phyloP scores from a whole-genome alignment of 345 rosid species.

The Eucalyptus microcorys region DNA sequence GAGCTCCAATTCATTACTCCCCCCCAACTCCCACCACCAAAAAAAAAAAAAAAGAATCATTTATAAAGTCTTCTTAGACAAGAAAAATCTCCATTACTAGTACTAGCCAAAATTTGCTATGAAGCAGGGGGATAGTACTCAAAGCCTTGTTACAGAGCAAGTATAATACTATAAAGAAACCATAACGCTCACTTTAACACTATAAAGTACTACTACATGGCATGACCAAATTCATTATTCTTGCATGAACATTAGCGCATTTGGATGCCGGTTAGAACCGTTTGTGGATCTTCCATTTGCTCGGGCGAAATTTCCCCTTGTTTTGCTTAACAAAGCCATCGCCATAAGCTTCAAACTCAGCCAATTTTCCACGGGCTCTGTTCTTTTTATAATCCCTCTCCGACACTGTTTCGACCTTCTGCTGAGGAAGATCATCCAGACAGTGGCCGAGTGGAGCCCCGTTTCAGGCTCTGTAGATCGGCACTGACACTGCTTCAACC shows the following conservation, averaged over 20 bases:
- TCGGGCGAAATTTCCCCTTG: not conserved
- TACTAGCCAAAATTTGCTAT: too few species aligned
- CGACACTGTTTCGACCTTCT: not conserved
- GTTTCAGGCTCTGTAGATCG: not conserved
- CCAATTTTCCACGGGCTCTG: not conserved
- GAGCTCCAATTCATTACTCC: not conserved
- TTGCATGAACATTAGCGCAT: not conserved
- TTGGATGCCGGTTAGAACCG: not conserved
- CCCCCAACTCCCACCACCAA: not conserved
- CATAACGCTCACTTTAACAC: not conserved
- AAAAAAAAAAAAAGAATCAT: too few species aligned
- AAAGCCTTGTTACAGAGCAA: not conserved
- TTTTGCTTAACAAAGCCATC: not conserved
- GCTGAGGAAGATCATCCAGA: not conserved
- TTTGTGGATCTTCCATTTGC: not conserved
- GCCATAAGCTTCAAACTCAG: not conserved
- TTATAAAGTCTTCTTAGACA: too few species aligned
- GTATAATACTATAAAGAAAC: not conserved
- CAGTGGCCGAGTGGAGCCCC: not conserved
- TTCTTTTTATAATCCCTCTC: not conserved
- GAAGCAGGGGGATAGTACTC: too few species aligned
- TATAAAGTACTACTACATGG: not conserved
- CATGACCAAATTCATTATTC: not conserved
- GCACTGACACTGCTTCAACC: not conserved
- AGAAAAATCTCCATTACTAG: too few species aligned